Evolutionary conservation across 441 rosid species (phyloP).

Genomic region (Euphorbia schlechtendalii): DNA sequence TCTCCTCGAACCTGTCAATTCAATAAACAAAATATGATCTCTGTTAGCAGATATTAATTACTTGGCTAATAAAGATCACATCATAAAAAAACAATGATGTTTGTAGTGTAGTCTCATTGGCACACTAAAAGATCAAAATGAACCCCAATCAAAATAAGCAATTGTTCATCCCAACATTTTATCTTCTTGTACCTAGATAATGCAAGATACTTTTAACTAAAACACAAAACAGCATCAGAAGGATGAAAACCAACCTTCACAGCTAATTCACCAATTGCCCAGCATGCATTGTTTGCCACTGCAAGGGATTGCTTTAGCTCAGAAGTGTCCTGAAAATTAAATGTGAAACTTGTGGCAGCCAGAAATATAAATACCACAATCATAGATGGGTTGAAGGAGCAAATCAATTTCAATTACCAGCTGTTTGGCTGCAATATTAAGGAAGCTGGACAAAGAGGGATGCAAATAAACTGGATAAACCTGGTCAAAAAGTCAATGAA

Average conservation of each 20-base stretch:
- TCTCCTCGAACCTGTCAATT: slow-evolving; percentile 78
- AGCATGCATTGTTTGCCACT: slow-evolving; percentile 96
- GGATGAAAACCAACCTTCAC: slow-evolving; percentile 49
- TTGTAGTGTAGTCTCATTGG: neutral
- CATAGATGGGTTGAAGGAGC: neutral
- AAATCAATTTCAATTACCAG: slow-evolving; percentile 47
- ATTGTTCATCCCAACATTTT: neutral
- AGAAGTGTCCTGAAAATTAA: slow-evolving; percentile 43
- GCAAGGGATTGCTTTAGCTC: slow-evolving; percentile 67
- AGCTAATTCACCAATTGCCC: slow-evolving; percentile 98
- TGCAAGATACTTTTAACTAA: neutral
- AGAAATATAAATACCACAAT: neutral
- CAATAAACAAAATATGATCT: neutral
- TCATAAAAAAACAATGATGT: too few relatives aligned
- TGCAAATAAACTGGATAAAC: slow-evolving; percentile 72
- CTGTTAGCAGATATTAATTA: too few relatives aligned
- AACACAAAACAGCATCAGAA: neutral
- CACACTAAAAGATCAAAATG: neutral
- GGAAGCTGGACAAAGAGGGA: slow-evolving; percentile 65
- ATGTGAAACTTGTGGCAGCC: neutral
- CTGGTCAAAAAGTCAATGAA: slow-evolving; percentile 25
- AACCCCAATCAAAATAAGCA: neutral
- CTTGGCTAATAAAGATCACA: too few relatives aligned
- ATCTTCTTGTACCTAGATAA: neutral
- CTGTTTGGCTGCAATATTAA: slow-evolving; percentile 82